phyloP scores from a whole-genome alignment of 768 basidiomycete genomes.

The Trametes maxima region DNA sequence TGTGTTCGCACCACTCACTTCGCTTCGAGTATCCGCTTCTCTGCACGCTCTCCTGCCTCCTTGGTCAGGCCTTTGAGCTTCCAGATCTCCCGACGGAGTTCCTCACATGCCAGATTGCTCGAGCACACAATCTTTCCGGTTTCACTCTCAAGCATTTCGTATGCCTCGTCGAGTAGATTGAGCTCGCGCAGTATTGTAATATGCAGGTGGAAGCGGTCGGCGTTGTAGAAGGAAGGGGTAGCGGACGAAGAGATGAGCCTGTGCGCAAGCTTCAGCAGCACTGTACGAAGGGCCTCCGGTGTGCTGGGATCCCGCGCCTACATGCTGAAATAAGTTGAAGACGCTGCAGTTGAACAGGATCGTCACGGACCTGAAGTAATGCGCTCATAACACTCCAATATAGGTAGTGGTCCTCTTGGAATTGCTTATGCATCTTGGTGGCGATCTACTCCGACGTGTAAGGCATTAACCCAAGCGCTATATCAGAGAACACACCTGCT shows the following conservation, averaged over 20 bases:
- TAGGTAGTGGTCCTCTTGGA: constrained; percentile 77
- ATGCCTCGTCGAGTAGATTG: constrained; percentile 68
- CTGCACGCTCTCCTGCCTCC: constrained; percentile 66
- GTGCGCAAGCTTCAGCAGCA: constrained; percentile 79
- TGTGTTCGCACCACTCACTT: constrained; percentile 46
- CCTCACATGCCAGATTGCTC: constrained; percentile 73
- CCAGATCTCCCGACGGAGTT: constrained; percentile 75
- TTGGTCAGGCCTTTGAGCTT: constrained; percentile 52
- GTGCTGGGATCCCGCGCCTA: constrained; percentile 75
- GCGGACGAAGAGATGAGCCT: constrained; percentile 66
- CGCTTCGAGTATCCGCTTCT: constrained; percentile 58
- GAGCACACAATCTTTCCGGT: constrained; percentile 67
- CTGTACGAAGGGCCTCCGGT: constrained; percentile 57
- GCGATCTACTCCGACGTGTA: constrained; percentile 54
- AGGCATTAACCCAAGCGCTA: not conserved
- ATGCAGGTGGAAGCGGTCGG: constrained; percentile 81
- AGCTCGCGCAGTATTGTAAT: constrained; percentile 72
- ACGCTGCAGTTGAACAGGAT: not conserved
- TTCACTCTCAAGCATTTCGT: constrained; percentile 67
- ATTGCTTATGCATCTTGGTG: constrained; percentile 81
- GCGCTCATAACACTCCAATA: constrained; percentile 85
- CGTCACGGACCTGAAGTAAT: constrained; percentile 64
- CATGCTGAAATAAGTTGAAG: not conserved
- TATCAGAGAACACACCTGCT: constrained; percentile 55
- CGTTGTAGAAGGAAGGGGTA: constrained; percentile 60